Percentiles rank a stretch among this genome's conserved stretches.
Conservation (phyloP, 257 asterid species). For the Nyctanthes arbortristis region DNA sequence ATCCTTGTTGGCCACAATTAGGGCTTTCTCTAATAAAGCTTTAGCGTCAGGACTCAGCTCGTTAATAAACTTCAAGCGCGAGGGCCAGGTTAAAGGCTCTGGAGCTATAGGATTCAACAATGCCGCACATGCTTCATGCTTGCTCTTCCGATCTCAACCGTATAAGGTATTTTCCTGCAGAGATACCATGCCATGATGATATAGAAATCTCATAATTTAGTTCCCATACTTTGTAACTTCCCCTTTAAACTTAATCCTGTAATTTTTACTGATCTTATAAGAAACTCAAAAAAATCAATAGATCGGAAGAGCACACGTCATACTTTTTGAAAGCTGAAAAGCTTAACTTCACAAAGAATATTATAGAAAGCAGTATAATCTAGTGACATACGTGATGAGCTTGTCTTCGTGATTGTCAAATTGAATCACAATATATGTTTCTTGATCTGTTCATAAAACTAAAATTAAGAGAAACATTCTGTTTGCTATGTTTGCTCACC, state of each 20-base stretch:
- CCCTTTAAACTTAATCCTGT: neutral
- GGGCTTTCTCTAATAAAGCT: conserved; percentile 64
- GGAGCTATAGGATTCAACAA: conserved; percentile 76
- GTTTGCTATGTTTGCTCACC: conserved; percentile 43
- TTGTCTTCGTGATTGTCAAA: neutral
- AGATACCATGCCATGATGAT: conserved; percentile 6
- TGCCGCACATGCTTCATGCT: conserved; percentile 71
- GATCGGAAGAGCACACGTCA: neutral
- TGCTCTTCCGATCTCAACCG: conserved; percentile 72
- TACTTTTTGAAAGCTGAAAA: neutral
- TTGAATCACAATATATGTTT: neutral
- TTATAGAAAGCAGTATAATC: no score
- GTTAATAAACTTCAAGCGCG: conserved; percentile 71
- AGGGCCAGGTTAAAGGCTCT: conserved; percentile 90
- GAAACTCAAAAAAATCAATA: neutral
- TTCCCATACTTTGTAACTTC: neutral
- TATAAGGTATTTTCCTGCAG: conserved; percentile 71
- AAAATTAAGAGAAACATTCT: neutral
- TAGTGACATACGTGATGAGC: neutral
- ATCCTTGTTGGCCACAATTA: conserved; percentile 67
- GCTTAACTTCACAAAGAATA: neutral
- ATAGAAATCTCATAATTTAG: neutral
- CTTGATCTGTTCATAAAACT: neutral
- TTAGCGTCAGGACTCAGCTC: conserved; percentile 74
- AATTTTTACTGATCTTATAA: neutral